These are phyloP conservation scores for Sporormia fimetaria DNA, from an alignment of 495 filamentous ascomycete genomes.

Conservation along the genomic window DNA sequence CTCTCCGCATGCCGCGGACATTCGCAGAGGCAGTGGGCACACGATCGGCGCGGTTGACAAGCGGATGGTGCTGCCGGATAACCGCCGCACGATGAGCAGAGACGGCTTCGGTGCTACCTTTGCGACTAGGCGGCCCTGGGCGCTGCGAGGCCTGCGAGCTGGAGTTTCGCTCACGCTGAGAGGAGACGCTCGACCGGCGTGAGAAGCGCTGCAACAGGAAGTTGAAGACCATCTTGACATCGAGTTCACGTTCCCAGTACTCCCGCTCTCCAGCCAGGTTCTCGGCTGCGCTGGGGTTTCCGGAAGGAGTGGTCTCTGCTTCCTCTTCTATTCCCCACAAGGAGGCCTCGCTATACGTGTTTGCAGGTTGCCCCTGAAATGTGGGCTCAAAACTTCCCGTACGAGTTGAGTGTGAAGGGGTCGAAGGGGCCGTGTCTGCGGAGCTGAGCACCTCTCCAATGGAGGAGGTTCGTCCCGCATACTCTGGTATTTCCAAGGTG, in stretches of 20 bases:
- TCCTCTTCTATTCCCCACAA: constrained; percentile 63
- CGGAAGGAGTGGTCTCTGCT: constrained; percentile 25
- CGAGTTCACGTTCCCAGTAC: constrained; percentile 82
- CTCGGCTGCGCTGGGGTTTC: constrained; percentile 11
- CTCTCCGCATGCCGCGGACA: constrained; percentile 35
- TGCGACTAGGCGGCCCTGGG: constrained; percentile 28
- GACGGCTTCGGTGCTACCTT: constrained; percentile 37
- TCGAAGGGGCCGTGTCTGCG: constrained; percentile 21
- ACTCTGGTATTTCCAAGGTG: constrained; percentile 33
- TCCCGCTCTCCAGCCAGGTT: constrained; percentile 35
- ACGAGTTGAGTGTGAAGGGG: constrained; percentile 40
- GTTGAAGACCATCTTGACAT: constrained; percentile 77
- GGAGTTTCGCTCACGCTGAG: constrained; percentile 2
- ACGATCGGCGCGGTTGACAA: constrained; percentile 14
- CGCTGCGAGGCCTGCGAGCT: no score
- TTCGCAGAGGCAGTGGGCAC: constrained; percentile 30
- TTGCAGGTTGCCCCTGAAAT: constrained; percentile 16
- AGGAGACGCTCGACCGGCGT: constrained; percentile 11
- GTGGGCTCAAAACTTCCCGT: constrained; percentile 33
- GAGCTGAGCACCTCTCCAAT: constrained; percentile 7
- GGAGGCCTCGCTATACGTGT: constrained; percentile 39
- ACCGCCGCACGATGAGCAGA: constrained; percentile 65
- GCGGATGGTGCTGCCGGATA: constrained; percentile 73
- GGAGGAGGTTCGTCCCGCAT: constrained; percentile 41
- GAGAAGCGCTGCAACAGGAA: constrained; percentile 69